These are phyloP conservation scores for Fusarium compactum DNA, from an alignment of 2,329 filamentous ascomycete species.

Conservation along the genomic window DNA sequence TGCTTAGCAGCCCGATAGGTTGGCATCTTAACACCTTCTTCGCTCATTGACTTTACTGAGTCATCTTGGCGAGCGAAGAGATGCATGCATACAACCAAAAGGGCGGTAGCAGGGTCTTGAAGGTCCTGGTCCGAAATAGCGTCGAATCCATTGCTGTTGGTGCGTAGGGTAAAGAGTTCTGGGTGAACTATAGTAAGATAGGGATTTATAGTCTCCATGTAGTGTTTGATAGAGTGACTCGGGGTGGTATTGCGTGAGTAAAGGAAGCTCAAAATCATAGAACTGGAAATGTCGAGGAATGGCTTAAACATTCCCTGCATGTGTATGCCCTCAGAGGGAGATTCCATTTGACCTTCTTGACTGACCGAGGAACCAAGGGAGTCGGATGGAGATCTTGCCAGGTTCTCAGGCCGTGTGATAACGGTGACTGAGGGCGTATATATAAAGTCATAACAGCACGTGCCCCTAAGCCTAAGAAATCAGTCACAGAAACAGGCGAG, in stretches of 20 bases:
- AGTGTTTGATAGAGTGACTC: conserved; percentile 52
- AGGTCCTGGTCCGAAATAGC: conserved; percentile 21
- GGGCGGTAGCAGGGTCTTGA: conserved; percentile 49
- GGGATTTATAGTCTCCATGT: conserved; percentile 56
- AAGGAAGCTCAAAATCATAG: conserved; percentile 55
- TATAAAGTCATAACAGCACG: conserved; percentile 53
- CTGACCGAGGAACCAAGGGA: background rate
- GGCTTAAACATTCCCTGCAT: conserved; percentile 45
- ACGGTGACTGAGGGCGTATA: conserved; percentile 50
- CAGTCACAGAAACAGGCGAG: background rate
- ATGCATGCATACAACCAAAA: conserved; percentile 58
- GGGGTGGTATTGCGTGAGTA: conserved; percentile 47
- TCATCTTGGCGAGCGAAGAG: conserved; percentile 53
- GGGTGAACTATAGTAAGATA: conserved; percentile 58
- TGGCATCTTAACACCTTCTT: conserved; percentile 51
- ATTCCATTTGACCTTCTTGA: background rate
- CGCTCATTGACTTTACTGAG: conserved; percentile 47
- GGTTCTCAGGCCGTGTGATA: conserved; percentile 44
- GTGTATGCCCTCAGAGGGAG: conserved; percentile 26
- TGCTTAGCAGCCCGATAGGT: conserved; percentile 56
- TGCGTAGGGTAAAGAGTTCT: conserved; percentile 51
- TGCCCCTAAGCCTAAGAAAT: conserved; percentile 41
- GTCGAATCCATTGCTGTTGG: conserved; percentile 3
- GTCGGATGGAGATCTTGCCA: conserved; percentile 31
- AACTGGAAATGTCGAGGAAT: conserved; percentile 51